A percentile compares a stretch with the other conserved stretches of the same genome.
Conservation (phyloP, 805 yeast species). For the Kazachstania taianensis region DNA sequence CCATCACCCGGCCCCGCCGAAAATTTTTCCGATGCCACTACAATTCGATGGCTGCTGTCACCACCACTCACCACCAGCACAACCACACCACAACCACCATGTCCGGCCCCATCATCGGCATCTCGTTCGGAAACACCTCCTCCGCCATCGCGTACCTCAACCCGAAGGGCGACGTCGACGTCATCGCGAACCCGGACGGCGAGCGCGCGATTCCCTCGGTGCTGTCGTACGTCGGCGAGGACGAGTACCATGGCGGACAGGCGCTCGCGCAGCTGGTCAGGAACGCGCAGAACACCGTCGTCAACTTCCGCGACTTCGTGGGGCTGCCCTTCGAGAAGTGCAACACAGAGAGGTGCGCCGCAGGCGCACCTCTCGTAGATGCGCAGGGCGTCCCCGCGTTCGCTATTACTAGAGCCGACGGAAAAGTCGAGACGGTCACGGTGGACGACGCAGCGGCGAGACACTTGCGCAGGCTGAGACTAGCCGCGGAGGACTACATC, state of each 20-base stretch:
- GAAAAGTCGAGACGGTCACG: conserved; percentile 43
- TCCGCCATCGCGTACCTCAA: conserved; percentile 92
- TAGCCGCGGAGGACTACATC: conserved; percentile 86
- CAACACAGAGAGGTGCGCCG: conserved; percentile 57
- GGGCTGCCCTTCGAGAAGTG: conserved; percentile 66
- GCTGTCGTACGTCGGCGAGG: conserved; percentile 82
- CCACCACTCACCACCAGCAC: neutral
- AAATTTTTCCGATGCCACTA: too few species aligned
- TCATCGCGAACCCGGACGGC: conserved; percentile 98
- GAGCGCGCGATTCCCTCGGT: conserved; percentile 94
- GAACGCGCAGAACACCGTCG: conserved; percentile 76
- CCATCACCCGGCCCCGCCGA: too few species aligned
- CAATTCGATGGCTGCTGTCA: too few species aligned
- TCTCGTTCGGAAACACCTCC: conserved; percentile 92
- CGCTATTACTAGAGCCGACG: conserved; percentile 41
- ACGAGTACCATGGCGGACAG: conserved; percentile 96
- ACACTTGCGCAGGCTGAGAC: conserved; percentile 71
- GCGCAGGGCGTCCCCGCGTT: conserved; percentile 59
- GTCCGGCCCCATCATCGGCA: conserved; percentile 65
- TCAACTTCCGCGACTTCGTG: conserved; percentile 87
- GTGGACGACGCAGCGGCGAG: conserved; percentile 74
- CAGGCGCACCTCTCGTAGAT: conserved; percentile 33
- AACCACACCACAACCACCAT: conserved; percentile 8
- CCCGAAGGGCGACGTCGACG: conserved; percentile 73
- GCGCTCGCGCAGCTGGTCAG: conserved; percentile 88